Base-by-base conservation (phyloP, 768 basidiomycete species). In the Mycena alexandri region DNA sequence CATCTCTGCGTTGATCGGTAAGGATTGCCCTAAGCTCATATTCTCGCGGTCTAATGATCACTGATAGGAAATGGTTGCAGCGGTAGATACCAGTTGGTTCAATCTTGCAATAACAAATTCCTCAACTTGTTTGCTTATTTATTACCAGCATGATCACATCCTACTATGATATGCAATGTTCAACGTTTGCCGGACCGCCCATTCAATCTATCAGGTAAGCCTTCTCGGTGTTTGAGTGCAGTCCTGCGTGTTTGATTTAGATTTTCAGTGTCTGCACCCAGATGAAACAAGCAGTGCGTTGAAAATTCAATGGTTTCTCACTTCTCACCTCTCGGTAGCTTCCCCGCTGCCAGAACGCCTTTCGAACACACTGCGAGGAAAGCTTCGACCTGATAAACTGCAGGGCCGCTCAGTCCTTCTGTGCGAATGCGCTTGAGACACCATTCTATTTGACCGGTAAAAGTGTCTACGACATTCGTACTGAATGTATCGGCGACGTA, bases 161-260 rank as follows among this genome's bases (percentile, higher is more conserved):
- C 16, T 86, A 84, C 69, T 79, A 87, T 64, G 82, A 86, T 50
- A 80, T 86, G 69, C 79, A 79, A 29, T 89, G 87, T 71, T 80
- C 79, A 42, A 72, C 74, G 51, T 76, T 56, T 47, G 65, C 62
- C 11, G 51, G 61, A 1, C 10, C 75, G 34, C 81, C 84, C 0
- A 72, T 85, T 12, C 72, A 77, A 34, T 75, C 74, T 38, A 80
- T 85, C 52, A 71, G 75, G 79, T 79, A 65, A 33, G 70, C 52
- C 65, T 66, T 50, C 3, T 44, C 38, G 24, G 16, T 47, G 21
- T 13, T 13, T 19, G 7, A 7, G 11, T 14, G 36, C 5, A 19
- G 21, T 43, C 47, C 5, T 36, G 12, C 38, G 7, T 34, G 17
- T 42, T 21, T 21, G 48, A 60, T 36, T 57, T 61, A 59, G 24